Evolutionary conservation across 2,329 filamentous ascomycete species (phyloP), one percentile per base, ranked within the genome.

Genomic region (Orbilia oligospora): DNA sequence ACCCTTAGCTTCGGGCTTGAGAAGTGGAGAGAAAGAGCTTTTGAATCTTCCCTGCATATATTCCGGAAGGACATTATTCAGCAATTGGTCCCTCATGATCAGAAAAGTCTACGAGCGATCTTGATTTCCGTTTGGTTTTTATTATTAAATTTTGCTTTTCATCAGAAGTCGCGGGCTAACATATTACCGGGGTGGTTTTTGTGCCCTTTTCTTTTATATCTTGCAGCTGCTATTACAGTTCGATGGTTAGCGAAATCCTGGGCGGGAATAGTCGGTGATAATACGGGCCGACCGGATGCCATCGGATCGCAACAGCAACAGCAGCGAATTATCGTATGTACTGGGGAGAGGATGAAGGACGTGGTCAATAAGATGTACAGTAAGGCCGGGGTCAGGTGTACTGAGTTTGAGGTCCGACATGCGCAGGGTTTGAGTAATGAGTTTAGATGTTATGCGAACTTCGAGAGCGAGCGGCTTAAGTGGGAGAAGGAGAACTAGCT

Each of bases 391-490:
- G 84, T 91, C 30, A 85, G 84, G 68, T 90, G 90, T 3, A 94
- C 92, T 0, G 89, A 88, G 0, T 94, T 90, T 83, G 88, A 91
- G 81, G 90, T 91, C 3, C 86, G 87, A 80, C 93, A 95, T 82
- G 87, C 88, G n/a, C 89, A 89, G 79, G 91, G 91, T 0, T 84
- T 96, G 76, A 92, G 91, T 84, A 96, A 96, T 82, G 91, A 93
- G 84, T 96, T 94, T 83, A 88, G 89, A 82, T 94, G 91, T 84
- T 95, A 93, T 82, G 89, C 92, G 24, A 94, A 93, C 82, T 94
- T 93, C 82, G 90, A 93, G 83, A 89, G 90, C 81, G 85, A 85
- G 5, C 84, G 83, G 3, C 89, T 88, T 87, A 84, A 83, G 51
- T 88, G 85, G 84, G 81, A 83, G 83, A 81, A 83, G 48, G 67